Evolutionary conservation across 192 early-diverging fungal genomes (phyloP).

Genomic region (Podila clonocystis): DNA sequence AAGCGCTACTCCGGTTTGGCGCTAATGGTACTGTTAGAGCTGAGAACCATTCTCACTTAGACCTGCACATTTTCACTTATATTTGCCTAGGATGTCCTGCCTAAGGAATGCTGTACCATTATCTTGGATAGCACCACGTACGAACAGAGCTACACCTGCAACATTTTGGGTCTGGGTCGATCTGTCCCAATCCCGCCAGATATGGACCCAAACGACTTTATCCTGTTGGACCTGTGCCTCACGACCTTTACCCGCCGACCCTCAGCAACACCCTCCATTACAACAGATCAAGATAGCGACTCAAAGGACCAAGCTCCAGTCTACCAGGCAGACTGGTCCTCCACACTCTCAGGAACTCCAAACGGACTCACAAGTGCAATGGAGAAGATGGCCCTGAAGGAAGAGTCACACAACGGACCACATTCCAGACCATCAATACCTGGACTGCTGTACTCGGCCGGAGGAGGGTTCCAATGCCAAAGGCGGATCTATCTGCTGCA

Average conservation of each 20-base stretch:
- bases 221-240: constrained; percentile 34
- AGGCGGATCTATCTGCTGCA: constrained; percentile 27
- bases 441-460: constrained; percentile 5
- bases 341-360: constrained; percentile 12
- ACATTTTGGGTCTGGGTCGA: constrained; percentile 43
- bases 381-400: constrained; percentile 12
- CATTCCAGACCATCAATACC: constrained; percentile 19
- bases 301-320: background rate
- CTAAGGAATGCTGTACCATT: constrained; percentile 39
- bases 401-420: background rate
- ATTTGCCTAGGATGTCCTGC: constrained; percentile 29
- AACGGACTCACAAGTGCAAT: background rate
- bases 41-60: background rate
- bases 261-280: constrained; percentile 21
- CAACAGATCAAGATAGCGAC: constrained; percentile 3
- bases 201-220: constrained; percentile 43
- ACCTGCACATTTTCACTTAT: background rate
- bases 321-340: constrained; percentile 49
- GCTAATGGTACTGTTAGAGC: background rate
- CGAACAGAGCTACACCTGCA: constrained; percentile 42
- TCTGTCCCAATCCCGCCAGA: constrained; percentile 40
- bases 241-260: constrained; percentile 8
- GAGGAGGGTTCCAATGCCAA: constrained; percentile 9
- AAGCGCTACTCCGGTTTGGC: background rate
- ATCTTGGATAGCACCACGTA: constrained; percentile 22